These are phyloP conservation scores for Agrocybe pediades DNA, from an alignment of 768 basidiomycete genomes.

Conservation along the genomic window DNA sequence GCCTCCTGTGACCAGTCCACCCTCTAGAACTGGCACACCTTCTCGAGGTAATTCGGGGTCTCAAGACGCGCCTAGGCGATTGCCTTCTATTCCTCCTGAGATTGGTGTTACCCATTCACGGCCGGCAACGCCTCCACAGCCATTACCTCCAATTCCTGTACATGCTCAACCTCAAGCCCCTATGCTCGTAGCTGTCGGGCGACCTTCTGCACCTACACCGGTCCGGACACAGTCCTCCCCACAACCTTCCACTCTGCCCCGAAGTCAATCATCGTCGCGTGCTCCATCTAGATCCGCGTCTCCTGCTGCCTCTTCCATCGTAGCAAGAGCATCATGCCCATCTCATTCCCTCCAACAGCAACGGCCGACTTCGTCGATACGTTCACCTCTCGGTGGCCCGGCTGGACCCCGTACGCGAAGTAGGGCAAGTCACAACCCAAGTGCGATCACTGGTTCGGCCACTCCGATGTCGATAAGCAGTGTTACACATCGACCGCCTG, in stretches of 20 bases:
- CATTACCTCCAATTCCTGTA: neutral
- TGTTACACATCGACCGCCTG: conserved; percentile 18
- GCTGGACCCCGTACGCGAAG: conserved; percentile 25
- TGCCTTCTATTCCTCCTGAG: conserved; percentile 25
- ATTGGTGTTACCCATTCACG: conserved; percentile 1
- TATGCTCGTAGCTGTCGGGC: neutral
- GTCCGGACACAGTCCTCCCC: too few species aligned
- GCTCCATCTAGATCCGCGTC: conserved; percentile 2
- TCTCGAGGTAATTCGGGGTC: neutral
- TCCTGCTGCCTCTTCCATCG: neutral
- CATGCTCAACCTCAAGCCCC: neutral
- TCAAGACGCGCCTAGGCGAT: conserved; percentile 12
- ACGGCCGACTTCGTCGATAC: conserved; percentile 12
- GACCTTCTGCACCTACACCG: neutral
- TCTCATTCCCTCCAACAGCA: neutral
- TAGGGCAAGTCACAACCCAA: conserved; percentile 11
- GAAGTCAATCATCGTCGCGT: neutral
- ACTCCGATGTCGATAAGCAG: neutral
- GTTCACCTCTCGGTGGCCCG: conserved; percentile 26
- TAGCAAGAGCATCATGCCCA: neutral
- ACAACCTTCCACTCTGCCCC: neutral
- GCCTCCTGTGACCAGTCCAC: conserved; percentile 5
- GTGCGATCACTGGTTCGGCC: too few species aligned
- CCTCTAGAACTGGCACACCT: neutral
- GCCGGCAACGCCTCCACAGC: conserved; percentile 11